Percentiles rank a stretch among this genome's conserved stretches.
These are phyloP conservation scores for Friedmanniomyces simplex DNA, from an alignment of 495 filamentous ascomycete genomes.

Conservation along the genomic window DNA sequence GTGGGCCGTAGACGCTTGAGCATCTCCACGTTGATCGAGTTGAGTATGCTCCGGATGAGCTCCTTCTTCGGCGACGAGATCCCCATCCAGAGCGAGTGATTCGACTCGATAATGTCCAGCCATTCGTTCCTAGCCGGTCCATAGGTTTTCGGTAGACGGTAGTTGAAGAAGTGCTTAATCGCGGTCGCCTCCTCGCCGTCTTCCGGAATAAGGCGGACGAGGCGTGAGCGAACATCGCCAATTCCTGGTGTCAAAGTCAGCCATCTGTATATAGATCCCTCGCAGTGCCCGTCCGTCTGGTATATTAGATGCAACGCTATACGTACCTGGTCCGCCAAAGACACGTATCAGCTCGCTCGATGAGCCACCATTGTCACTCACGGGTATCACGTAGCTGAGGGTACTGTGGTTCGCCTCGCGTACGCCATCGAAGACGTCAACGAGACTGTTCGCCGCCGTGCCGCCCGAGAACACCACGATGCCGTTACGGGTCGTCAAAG, in stretches of 20 bases:
- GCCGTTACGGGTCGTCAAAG: constrained; percentile 27
- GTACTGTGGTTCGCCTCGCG: constrained; percentile 57
- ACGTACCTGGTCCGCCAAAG: constrained; percentile 76
- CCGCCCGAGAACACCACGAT: constrained; percentile 82
- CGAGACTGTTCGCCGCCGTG: constrained; percentile 84
- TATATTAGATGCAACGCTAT: no score
- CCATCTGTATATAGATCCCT: neutral
- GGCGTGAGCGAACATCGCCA: constrained; percentile 36
- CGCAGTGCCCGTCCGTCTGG: no score
- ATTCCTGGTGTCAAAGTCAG: constrained; percentile 12
- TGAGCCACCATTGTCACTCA: constrained; percentile 89
- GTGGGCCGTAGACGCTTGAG: constrained; percentile 72
- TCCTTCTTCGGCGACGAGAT: constrained; percentile 81
- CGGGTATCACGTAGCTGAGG: constrained; percentile 78
- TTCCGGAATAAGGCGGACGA: constrained; percentile 79
- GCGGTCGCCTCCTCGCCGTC: constrained; percentile 52
- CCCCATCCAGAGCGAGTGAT: constrained; percentile 59
- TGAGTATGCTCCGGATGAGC: constrained; percentile 82
- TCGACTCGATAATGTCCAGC: constrained; percentile 79
- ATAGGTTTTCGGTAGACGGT: constrained; percentile 54
- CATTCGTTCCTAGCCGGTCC: constrained; percentile 55
- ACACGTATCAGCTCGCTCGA: constrained; percentile 87
- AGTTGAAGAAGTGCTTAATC: constrained; percentile 73
- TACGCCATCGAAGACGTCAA: constrained; percentile 76
- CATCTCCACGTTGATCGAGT: constrained; percentile 79